phyloP scores from a whole-genome alignment of 345 rosid species.

The Linum lewisii region DNA sequence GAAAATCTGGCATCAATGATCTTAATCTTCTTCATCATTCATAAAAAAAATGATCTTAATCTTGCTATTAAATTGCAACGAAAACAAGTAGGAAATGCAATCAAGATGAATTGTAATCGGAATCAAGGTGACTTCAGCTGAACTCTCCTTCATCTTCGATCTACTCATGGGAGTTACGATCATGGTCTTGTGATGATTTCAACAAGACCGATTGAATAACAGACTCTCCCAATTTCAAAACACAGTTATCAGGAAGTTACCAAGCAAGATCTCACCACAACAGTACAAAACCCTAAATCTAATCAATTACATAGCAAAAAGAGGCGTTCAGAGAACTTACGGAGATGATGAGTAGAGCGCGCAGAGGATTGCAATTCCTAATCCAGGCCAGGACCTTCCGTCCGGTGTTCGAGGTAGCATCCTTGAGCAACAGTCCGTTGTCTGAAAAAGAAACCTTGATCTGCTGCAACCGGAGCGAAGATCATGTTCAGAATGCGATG shows the following conservation, averaged over 20 bases:
- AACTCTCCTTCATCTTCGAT: no score
- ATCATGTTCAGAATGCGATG: constrained; percentile 18
- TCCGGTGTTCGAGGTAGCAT: constrained; percentile 46
- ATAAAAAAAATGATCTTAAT: no score
- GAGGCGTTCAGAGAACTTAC: constrained; percentile 37
- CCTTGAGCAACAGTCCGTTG: constrained; percentile 39
- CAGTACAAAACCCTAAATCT: not conserved
- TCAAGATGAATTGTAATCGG: no score
- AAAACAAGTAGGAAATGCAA: no score
- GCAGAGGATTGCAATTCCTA: constrained; percentile 66
- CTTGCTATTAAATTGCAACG: no score
- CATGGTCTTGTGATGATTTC: not conserved
- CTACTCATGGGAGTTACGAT: no score
- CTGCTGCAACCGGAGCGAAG: constrained; percentile 22
- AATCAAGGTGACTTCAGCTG: no score
- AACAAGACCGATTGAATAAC: not conserved
- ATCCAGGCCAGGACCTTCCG: constrained; percentile 50
- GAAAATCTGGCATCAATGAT: not conserved
- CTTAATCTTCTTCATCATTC: no score
- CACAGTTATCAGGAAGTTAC: not conserved
- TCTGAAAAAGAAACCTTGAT: constrained; percentile 35
- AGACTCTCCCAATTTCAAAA: no score
- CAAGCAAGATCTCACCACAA: not conserved
- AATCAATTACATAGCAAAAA: not conserved
- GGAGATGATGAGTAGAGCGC: constrained; percentile 66